Percentiles rank a stretch among this genome's conserved stretches.
Evolutionary conservation across 2,329 filamentous ascomycete genomes (phyloP).

Genomic region (Colletotrichum sp.): DNA sequence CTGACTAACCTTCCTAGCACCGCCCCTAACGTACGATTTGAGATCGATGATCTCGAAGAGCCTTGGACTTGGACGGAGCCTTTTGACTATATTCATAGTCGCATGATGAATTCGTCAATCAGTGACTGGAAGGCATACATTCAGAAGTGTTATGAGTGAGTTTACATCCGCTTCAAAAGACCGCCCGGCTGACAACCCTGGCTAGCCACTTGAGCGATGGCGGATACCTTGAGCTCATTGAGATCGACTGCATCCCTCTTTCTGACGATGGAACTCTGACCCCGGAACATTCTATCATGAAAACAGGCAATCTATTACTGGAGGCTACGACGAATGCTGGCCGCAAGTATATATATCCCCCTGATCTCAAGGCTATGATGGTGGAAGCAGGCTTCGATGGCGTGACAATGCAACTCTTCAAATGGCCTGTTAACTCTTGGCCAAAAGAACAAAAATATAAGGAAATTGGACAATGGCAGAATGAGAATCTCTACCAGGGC

Average conservation of each 20-base stretch:
- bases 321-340: neutral
- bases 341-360: neutral
- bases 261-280: neutral
- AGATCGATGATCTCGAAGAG: constrained; percentile 40
- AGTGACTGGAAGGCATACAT: constrained; percentile 25
- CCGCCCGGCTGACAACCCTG: neutral
- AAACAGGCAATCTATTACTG: neutral
- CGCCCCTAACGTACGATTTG: constrained; percentile 41
- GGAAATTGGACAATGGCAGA: neutral
- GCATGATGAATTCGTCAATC: constrained; percentile 59
- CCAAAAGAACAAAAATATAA: neutral
- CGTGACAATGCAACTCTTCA: neutral
- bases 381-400: neutral
- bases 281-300: neutral
- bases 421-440: neutral
- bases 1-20: constrained; percentile 28
- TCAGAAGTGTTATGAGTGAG: neutral
- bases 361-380: neutral
- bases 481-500: neutral
- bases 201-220: neutral
- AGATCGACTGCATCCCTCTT: neutral
- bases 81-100: constrained; percentile 65
- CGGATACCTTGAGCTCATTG: neutral
- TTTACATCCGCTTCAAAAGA: no score
- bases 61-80: constrained; percentile 34